phyloP scores from a whole-genome alignment of 257 asterid genomes.

The Solanum verrucosum region DNA sequence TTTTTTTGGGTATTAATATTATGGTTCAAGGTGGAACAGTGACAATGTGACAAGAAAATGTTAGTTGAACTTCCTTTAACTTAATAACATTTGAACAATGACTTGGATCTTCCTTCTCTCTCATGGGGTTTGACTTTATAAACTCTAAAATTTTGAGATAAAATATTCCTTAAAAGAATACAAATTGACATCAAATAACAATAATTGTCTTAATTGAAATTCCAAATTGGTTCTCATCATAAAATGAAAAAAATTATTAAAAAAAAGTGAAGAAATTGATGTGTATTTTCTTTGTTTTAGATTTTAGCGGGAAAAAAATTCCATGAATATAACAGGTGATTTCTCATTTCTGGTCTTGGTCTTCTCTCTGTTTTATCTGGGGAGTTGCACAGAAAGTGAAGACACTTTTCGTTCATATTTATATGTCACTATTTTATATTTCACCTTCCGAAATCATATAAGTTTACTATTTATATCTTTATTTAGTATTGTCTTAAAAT shows the following conservation, averaged over 20 bases:
- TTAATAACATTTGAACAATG: constrained; percentile 57
- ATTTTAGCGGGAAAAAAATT: not conserved
- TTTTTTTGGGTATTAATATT: not conserved
- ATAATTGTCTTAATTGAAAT: not conserved
- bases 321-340: not conserved
- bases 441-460: too few relatives aligned
- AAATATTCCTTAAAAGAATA: not conserved
- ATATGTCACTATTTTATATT: too few relatives aligned
- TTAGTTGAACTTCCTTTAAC: constrained; percentile 35
- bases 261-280: not conserved
- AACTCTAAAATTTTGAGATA: not conserved
- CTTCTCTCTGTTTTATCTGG: not conserved
- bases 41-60: constrained; percentile 10
- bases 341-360: not conserved
- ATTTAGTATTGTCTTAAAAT: too few relatives aligned
- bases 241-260: not conserved
- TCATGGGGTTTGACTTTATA: not conserved
- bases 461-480: too few relatives aligned
- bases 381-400: not conserved
- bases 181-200: not conserved
- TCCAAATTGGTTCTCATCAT: not conserved
- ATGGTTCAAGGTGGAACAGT: not conserved
- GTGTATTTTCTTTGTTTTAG: not conserved
- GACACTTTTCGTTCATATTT: too few relatives aligned
- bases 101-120: constrained; percentile 37